Base-by-base conservation (phyloP, 805 yeast genomes). In the Candida krabiensis region DNA sequence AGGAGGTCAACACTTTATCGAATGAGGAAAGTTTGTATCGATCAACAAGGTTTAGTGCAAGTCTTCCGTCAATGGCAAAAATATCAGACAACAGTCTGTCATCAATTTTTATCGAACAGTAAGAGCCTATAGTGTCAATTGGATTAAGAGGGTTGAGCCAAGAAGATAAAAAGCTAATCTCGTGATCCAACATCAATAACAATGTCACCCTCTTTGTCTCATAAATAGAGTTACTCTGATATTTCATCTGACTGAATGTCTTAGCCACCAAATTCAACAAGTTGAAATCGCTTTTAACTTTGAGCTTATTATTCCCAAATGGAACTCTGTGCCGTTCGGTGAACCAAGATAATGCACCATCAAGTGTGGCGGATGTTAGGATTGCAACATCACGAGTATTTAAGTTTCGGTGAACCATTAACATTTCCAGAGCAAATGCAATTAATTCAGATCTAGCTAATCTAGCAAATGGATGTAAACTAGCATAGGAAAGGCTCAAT, bases 381-480 rank as follows among this genome's bases (percentile, higher is more conserved):
- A 60, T 51, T 2, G 60, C 42, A 16, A 68, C 65, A 41, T 71
- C 69, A 45, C 73, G 67, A 1, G 82, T 69, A 2, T 64, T 60
- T 33, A 79, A 68, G 39, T 70, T 69, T 30, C 59, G 49, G 55
- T 85, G 87, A 19, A 74, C 75, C 13, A 64, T 68, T 43, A 86
- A 63, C 2, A 89, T 70, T 33, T 82, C 83, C 36, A 85, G 64
- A 0, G 89, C 78, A 52, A 88, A 80, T 28, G 71, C 63, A 32
- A 88, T 68, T 47, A 91, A 60, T 56, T 87, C 95, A 54, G 84
- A 85, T 41, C 98, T 71, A 6, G 76, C 70, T 43, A 79, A 58
- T 44, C 97, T 72, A 0, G 96, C 79, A 56, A 80, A 79, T 8
- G 97, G 95, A 61, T 91, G 97, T 33, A 74, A 61, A 50, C 95